phyloP scores from a whole-genome alignment of 2,329 filamentous ascomycete species.

The Ascocoryne sarcoides region DNA sequence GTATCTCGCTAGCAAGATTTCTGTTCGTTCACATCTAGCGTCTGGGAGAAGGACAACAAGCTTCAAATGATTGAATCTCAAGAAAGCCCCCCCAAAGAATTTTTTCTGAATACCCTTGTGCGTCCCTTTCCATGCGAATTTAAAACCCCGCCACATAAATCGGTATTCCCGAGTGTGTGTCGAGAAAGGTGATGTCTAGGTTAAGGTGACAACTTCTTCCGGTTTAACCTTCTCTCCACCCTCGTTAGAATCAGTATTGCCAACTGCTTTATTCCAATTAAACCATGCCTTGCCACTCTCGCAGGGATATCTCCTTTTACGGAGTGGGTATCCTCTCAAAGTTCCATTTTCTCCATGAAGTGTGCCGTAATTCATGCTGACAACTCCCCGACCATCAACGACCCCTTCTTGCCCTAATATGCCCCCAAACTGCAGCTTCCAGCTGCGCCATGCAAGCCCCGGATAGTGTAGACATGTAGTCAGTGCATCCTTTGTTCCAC shows the following conservation, averaged over 20 bases:
- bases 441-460: slow-evolving; percentile 3
- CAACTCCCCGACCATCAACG: slow-evolving; percentile 12
- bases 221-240: slow-evolving; percentile 8
- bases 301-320: slow-evolving; percentile 6
- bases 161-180: slow-evolving; percentile 7
- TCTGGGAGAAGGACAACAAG: slow-evolving; percentile 6
- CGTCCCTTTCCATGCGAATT: slow-evolving; percentile 11
- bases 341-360: slow-evolving; percentile 10
- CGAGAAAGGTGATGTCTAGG: slow-evolving; percentile 7
- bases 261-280: slow-evolving; percentile 3
- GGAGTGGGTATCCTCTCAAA: slow-evolving; percentile 9
- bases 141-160: slow-evolving; percentile 7
- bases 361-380: slow-evolving; percentile 9
- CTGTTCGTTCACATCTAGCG: not conserved
- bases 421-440: slow-evolving; percentile 13
- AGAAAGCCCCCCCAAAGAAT: not conserved
- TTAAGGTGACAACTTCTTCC: slow-evolving; percentile 8
- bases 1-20: slow-evolving; percentile 8
- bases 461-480: slow-evolving; percentile 5
- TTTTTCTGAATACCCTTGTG: slow-evolving; percentile 1
- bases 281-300: slow-evolving; percentile 13
- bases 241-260: too few relatives aligned
- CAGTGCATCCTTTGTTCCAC: slow-evolving; percentile 7
- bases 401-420: slow-evolving; percentile 9
- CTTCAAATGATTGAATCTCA: slow-evolving; percentile 10